Percentiles rank a stretch among this genome's conserved stretches.
Conservation (phyloP, 345 rosid species). For the Brassica rapa region DNA sequence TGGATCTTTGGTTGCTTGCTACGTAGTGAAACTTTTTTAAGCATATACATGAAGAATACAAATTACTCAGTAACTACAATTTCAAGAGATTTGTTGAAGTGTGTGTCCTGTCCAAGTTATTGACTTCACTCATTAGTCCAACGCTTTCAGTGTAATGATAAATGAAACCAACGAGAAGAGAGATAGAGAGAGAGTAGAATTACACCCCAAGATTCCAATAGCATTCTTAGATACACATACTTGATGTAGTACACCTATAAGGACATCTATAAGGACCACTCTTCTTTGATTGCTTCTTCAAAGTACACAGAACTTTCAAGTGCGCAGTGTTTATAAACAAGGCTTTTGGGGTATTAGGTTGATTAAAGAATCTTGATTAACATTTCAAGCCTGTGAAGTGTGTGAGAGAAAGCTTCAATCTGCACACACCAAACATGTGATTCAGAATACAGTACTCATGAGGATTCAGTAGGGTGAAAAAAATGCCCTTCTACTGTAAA, state of each 20-base stretch:
- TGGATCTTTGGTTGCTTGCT: no score
- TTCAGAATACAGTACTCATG: constrained; percentile 17
- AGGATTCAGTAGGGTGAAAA: background rate
- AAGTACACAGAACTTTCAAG: background rate
- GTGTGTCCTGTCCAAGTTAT: background rate
- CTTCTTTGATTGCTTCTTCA: background rate
- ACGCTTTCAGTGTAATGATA: background rate
- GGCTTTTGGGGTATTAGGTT: background rate
- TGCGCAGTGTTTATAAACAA: constrained; percentile 7
- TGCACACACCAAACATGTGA: constrained; percentile 20
- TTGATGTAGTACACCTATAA: background rate
- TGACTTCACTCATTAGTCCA: no score
- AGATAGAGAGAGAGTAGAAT: background rate
- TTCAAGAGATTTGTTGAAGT: background rate
- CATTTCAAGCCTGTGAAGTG: constrained; percentile 3
- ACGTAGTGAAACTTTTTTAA: no score
- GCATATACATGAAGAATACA: background rate
- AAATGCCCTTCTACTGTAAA: no score
- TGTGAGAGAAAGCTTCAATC: constrained; percentile 11
- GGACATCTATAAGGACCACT: background rate
- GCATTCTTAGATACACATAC: constrained; percentile 26
- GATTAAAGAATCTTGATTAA: constrained; percentile 26
- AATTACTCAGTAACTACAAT: background rate
- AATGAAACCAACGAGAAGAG: background rate
- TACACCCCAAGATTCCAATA: constrained; percentile 14